Conservation (phyloP, 108 stramenopile species). For the Fragilariopsis cylindrus region DNA sequence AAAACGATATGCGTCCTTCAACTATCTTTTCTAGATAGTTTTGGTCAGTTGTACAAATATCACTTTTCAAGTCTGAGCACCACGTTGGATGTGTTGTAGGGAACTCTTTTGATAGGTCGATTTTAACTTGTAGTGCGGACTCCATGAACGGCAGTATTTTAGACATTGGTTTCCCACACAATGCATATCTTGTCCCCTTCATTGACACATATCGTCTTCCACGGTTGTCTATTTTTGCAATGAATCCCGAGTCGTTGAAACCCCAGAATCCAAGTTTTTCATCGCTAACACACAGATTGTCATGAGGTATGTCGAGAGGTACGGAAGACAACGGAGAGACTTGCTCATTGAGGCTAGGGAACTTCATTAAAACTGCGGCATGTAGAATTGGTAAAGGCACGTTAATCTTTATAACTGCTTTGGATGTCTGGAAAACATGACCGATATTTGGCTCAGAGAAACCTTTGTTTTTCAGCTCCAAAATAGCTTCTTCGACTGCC, state of each 20-base stretch:
- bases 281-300: neutral
- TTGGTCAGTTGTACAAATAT: constrained; percentile 2
- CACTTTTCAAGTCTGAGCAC: constrained; percentile 7
- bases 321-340: neutral
- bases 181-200: constrained; percentile 70
- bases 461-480: constrained; percentile 48
- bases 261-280: constrained; percentile 89
- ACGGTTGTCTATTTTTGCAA: constrained; percentile 38
- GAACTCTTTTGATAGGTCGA: constrained; percentile 50
- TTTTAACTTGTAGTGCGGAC: constrained; percentile 55
- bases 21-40: constrained; percentile 9
- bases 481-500: constrained; percentile 38
- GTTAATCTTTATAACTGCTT: constrained; percentile 13
- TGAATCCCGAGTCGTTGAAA: constrained; percentile 76
- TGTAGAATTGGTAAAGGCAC: constrained; percentile 52
- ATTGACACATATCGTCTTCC: constrained; percentile 64
- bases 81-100: constrained; percentile 14
- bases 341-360: neutral
- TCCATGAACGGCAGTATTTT: constrained; percentile 78
- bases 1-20: constrained; percentile 31
- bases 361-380: constrained; percentile 43
- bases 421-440: constrained; percentile 60
- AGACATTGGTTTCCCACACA: constrained; percentile 56
- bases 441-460: constrained; percentile 45
- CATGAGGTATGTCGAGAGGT: neutral